Conservation (phyloP, 2,329 filamentous ascomycete genomes). For the Paramyrothecium sp. region DNA sequence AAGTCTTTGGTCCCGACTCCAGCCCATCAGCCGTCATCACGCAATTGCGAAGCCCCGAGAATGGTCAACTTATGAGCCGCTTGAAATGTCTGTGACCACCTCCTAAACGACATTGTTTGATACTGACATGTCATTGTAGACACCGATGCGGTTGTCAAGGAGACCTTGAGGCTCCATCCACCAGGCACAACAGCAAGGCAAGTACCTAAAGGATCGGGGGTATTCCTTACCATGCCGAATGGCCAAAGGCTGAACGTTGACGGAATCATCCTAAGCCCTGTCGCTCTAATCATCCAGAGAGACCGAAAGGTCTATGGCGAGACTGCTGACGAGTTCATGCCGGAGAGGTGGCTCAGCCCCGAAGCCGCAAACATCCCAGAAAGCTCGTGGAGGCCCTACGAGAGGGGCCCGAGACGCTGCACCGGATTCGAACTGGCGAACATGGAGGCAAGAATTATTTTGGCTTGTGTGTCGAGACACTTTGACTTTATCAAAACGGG, state of each 20-base stretch:
- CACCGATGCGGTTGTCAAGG: slow-evolving; percentile 35
- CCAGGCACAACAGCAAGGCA: slow-evolving; percentile 20
- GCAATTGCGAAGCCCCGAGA: slow-evolving; percentile 9
- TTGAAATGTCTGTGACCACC: slow-evolving; percentile 25
- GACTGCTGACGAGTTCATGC: slow-evolving; percentile 31
- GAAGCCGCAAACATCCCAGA: background rate
- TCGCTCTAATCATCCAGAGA: slow-evolving; percentile 29
- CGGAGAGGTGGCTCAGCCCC: slow-evolving; percentile 33
- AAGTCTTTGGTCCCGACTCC: slow-evolving; percentile 27
- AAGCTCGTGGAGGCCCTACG: background rate
- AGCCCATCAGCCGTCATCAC: slow-evolving; percentile 9
- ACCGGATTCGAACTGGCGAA: background rate
- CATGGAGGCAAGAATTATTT: background rate
- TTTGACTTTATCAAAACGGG: background rate
- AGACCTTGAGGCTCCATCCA: slow-evolving; percentile 32
- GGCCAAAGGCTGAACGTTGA: slow-evolving; percentile 23
- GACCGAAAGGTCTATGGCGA: slow-evolving; percentile 30
- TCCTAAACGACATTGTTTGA: no score
- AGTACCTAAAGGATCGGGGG: slow-evolving; percentile 19
- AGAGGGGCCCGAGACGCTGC: background rate
- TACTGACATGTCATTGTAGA: slow-evolving; percentile 5
- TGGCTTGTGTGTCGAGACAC: background rate
- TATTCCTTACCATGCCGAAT: background rate
- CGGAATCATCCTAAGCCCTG: slow-evolving; percentile 32
- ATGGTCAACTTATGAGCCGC: slow-evolving; percentile 24